phyloP scores from a whole-genome alignment of 2,329 filamentous ascomycete species.

The Phyllosticta citriasiana region DNA sequence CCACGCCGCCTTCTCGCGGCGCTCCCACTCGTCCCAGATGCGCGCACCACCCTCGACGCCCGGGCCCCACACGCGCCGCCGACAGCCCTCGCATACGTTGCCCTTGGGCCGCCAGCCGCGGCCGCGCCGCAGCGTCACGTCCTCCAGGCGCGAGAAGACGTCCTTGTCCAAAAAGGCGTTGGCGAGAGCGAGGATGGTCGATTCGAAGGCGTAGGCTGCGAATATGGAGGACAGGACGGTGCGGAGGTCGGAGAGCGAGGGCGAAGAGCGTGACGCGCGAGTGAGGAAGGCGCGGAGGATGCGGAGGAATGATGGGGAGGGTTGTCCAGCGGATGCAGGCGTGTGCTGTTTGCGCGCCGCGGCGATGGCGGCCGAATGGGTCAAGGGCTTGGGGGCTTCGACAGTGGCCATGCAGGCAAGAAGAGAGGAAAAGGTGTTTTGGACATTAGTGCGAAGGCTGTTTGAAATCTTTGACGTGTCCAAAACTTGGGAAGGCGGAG shows the following conservation, averaged over 20 bases:
- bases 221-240: conserved; percentile 83
- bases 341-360: conserved; percentile 16
- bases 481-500: conserved; percentile 21
- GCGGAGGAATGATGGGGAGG: conserved; percentile 70
- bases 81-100: conserved; percentile 81
- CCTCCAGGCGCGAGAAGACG: conserved; percentile 71
- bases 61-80: conserved; percentile 76
- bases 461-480: conserved; percentile 54
- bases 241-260: conserved; percentile 77
- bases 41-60: conserved; percentile 51
- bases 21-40: conserved; percentile 79
- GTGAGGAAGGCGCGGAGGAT: conserved; percentile 83
- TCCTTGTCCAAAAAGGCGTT: conserved; percentile 82
- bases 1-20: conserved; percentile 36
- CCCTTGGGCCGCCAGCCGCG: conserved; percentile 82
- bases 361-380: conserved; percentile 14
- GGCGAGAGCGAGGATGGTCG: conserved; percentile 74
- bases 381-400: conserved; percentile 20
- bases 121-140: conserved; percentile 64
- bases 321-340: conserved; percentile 26
- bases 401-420: conserved; percentile 53
- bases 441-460: conserved; percentile 68
- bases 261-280: conserved; percentile 69
- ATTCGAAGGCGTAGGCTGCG: conserved; percentile 89
- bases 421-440: conserved; percentile 82